A percentile compares a stretch with the other conserved stretches of the same genome.
Conservation (phyloP, 805 yeast species). For the Kluyveromyces lactis region DNA sequence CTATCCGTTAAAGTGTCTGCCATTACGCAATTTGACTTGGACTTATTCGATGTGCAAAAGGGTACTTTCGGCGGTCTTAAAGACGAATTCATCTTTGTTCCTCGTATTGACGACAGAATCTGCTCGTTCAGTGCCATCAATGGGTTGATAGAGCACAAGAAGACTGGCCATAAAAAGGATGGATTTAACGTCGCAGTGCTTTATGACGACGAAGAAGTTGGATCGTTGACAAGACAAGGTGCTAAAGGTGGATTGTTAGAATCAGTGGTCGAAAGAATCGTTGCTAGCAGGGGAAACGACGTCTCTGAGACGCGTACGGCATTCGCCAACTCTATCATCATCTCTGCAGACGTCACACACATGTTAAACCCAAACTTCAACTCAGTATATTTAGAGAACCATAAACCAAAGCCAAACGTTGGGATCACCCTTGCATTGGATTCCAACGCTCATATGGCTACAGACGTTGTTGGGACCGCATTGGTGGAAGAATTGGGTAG, state of each 20-base stretch:
- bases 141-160: slow-evolving; percentile 44
- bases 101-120: slow-evolving; percentile 78
- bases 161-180: slow-evolving; percentile 29
- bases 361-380: slow-evolving; percentile 72
- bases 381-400: slow-evolving; percentile 63
- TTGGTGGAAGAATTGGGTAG: slow-evolving; percentile 63
- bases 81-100: slow-evolving; percentile 70
- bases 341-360: slow-evolving; percentile 82
- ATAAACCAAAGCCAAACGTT: slow-evolving; percentile 70
- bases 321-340: slow-evolving; percentile 68
- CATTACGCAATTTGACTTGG: slow-evolving; percentile 64
- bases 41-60: slow-evolving; percentile 72
- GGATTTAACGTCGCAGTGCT: slow-evolving; percentile 53
- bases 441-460: slow-evolving; percentile 77
- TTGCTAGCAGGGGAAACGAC: slow-evolving; percentile 24
- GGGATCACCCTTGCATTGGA: slow-evolving; percentile 68
- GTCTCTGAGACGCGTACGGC: slow-evolving; percentile 30
- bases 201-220: slow-evolving; percentile 79
- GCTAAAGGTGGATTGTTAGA: slow-evolving; percentile 72
- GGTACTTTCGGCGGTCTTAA: slow-evolving; percentile 73
- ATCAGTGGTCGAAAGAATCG: slow-evolving; percentile 49
- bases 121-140: slow-evolving; percentile 67
- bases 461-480: slow-evolving; percentile 67
- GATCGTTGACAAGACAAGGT: slow-evolving; percentile 74
- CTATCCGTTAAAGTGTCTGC: slow-evolving; percentile 53